Conservation (phyloP, 371 early-diverging fungal species). For the Homolaphlyctis polyrhiza region DNA sequence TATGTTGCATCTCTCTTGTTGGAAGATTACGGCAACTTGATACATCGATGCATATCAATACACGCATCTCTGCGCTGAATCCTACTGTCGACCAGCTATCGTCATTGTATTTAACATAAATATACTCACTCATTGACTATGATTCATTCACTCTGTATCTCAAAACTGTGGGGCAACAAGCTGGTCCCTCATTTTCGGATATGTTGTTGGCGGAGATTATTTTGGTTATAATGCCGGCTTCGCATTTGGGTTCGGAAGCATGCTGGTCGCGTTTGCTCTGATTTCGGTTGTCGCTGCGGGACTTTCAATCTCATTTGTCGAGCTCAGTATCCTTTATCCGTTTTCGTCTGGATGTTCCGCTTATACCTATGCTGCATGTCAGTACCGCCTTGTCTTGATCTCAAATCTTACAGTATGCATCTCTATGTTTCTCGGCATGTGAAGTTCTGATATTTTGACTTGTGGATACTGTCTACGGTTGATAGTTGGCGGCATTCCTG, state of each 20-base stretch:
- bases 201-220: slow-evolving; percentile 8
- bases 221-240: slow-evolving; percentile 1
- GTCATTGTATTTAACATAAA: too few relatives aligned
- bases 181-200: slow-evolving; percentile 5
- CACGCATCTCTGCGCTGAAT: too few relatives aligned
- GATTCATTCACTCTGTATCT: too few relatives aligned
- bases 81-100: too few relatives aligned
- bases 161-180: too few relatives aligned
- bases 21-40: too few relatives aligned
- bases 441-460: not conserved
- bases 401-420: not conserved
- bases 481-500: not conserved
- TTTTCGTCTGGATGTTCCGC: not conserved
- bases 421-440: not conserved
- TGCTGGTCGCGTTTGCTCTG: slow-evolving; percentile 5
- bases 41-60: too few relatives aligned
- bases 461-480: not conserved
- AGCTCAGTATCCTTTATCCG: slow-evolving; percentile 1
- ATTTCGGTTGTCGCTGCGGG: not conserved
- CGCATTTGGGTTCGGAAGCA: slow-evolving; percentile 5
- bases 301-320: slow-evolving; percentile 1
- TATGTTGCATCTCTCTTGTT: too few relatives aligned
- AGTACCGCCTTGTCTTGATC: not conserved
- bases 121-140: too few relatives aligned
- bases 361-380: not conserved